Conservation (phyloP, 495 filamentous ascomycete species). For the Penicillium chermesinum region DNA sequence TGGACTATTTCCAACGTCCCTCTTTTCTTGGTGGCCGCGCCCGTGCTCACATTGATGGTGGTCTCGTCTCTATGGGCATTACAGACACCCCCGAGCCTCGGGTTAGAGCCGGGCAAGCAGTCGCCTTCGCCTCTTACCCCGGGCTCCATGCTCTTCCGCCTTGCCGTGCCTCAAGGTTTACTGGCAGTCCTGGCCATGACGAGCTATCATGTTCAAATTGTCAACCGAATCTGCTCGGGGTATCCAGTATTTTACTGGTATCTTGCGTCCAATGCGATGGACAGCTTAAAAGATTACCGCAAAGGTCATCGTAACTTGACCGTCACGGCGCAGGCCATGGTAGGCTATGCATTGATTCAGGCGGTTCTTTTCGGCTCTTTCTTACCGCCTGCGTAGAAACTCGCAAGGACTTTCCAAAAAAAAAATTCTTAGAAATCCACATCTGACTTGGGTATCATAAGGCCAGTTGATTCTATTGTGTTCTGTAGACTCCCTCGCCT, state of each 20-base stretch:
- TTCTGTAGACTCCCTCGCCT: not conserved
- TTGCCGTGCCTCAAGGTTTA: conserved; percentile 66
- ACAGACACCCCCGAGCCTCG: conserved; percentile 14
- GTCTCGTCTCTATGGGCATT: conserved; percentile 53
- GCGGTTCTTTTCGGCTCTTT: conserved; percentile 85
- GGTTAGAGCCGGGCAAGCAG: conserved; percentile 11
- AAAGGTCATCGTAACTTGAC: conserved; percentile 19
- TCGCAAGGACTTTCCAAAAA: too few species aligned
- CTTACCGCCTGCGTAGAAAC: conserved; percentile 71
- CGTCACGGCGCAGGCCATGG: conserved; percentile 58
- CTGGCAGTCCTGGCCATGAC: conserved; percentile 67
- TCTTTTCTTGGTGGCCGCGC: conserved; percentile 76
- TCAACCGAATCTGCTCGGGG: conserved; percentile 81
- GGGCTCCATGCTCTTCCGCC: conserved; percentile 44
- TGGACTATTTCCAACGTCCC: conserved; percentile 86
- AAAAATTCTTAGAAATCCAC: too few species aligned
- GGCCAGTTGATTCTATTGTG: not conserved
- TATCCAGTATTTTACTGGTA: conserved; percentile 91
- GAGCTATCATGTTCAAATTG: conserved; percentile 87
- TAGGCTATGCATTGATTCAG: conserved; percentile 78
- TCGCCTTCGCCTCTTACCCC: conserved; percentile 27
- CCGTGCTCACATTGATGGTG: conserved; percentile 67
- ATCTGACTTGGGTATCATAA: too few species aligned
- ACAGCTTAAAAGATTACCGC: conserved; percentile 11
- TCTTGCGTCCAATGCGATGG: conserved; percentile 45